Evolutionary conservation across 2,329 filamentous ascomycete species (phyloP), one percentile per base, ranked within the genome.

Genomic region (Fusarium oligoseptatum): DNA sequence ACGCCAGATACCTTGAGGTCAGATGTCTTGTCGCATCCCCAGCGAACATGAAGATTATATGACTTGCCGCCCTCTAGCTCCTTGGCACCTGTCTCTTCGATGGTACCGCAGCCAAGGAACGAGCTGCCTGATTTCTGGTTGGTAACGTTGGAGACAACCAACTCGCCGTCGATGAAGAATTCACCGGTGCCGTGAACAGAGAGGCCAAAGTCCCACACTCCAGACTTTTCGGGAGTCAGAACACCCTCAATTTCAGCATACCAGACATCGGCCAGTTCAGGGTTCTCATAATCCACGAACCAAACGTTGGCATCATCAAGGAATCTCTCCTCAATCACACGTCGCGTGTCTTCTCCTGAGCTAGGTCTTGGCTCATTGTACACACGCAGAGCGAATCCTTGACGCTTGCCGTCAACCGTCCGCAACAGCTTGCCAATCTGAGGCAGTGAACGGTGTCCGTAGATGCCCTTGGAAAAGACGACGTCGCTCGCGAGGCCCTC

Each of bases 91-190:
- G 67, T 77, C 70, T 82, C 79, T 57, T 83, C 82, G 11, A 79
- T 76, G 2, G 81, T 82, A 1, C 81, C 82, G 17, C 75, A 80
- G 2, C 80, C 79, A 39, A 84, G 79, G 65, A 85, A 84, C 24
- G 79, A 77, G n/a, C 78, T 81, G 24, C 80, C 83, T 17, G 75
- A 72, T 5, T 70, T 70, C 65, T 83, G 81, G 39, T 76, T 72
- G 11, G 73, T 73, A 0, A 77, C 75, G 37, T 82, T 80, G 2
- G 79, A 77, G 22, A 82, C 78, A 3, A 83, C 68, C 1, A 82
- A 55, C 61, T 79, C 68, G 20, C 75, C 81, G 57, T 83, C 79
- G 36, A 83, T 75, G 67, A 78, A 82, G 24, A 83, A 77, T 60
- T 82, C 76, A 1, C 75, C 80, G 0, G 81, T 82, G 34, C 82